Base-by-base conservation (phyloP, 2,329 filamentous ascomycete species). In the Alternaria sp. region DNA sequence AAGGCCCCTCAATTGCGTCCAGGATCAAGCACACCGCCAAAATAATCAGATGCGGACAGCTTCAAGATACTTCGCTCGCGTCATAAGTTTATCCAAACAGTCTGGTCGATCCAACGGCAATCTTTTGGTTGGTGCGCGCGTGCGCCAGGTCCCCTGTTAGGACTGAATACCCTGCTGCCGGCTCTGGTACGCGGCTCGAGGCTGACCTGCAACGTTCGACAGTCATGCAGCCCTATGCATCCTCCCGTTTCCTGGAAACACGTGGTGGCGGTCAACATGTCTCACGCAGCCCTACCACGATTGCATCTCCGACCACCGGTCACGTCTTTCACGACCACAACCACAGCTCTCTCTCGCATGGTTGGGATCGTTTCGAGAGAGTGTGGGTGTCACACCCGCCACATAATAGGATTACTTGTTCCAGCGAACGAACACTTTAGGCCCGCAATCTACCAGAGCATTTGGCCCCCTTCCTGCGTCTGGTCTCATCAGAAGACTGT, bases 221-320 rank as follows among this genome's bases (percentile, higher is more conserved):
- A 52, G 66, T 43, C 63, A 60, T 76, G 74, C 74, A 76, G 73
- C 74, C 73, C 70, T 75, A 76, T 73, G 73, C 72, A 65, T 56
- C 24, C 55, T 67, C 71, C 73, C 70, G 72, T 64, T 66, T 69
- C 57, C 58, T 61, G 56, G 59, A 44, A 56, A 65, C 71, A 75
- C 72, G 72, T 72, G 69, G 71, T 60, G 52, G 58, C 59, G 59
- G 57, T 63, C 65, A 63, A 62, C 56, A 68, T 68, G 69, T 74
- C 70, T 73, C 63, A 75, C 68, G 57, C 68, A 61, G 59, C 55
- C 54, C 52, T 42, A 44, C 53, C 30, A 38, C 30, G 32, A 53
- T 53, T 28, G 46, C 36, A 42, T 41, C 39, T 34, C 20, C 34
- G 20, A 51, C 36, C n/a, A 44, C 30, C 54, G 44, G 57, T 43